A percentile compares a stretch with the other conserved stretches of the same genome.
phyloP scores from a whole-genome alignment of 2,329 filamentous ascomycete genomes.

The Fusarium incarnatum region DNA sequence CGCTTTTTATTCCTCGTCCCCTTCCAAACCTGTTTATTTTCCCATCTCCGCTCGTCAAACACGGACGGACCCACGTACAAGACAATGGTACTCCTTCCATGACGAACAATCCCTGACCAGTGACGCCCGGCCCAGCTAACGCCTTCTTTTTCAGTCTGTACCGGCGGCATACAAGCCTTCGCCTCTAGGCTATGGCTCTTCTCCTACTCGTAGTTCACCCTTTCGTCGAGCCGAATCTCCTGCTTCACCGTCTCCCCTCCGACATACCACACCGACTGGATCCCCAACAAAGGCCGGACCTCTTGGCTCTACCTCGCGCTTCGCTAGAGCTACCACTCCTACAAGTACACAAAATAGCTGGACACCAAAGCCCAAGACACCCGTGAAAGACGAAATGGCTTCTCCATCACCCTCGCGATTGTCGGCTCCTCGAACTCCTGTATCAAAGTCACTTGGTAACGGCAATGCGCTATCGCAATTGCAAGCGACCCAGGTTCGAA shows the following conservation, averaged over 20 bases:
- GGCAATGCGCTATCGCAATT: slow-evolving; percentile 75
- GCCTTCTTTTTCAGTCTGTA: slow-evolving; percentile 59
- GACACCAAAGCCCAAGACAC: slow-evolving; percentile 52
- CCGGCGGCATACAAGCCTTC: slow-evolving; percentile 75
- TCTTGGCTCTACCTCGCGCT: slow-evolving; percentile 47
- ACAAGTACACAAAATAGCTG: slow-evolving; percentile 50
- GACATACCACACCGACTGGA: slow-evolving; percentile 72
- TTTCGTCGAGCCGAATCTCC: slow-evolving; percentile 73
- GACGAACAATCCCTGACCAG: slow-evolving; percentile 42
- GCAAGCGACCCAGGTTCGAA: slow-evolving; percentile 84
- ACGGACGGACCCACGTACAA: slow-evolving; percentile 45
- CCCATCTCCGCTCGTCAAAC: slow-evolving; percentile 33
- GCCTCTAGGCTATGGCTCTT: slow-evolving; percentile 76
- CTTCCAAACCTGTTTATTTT: slow-evolving; percentile 36
- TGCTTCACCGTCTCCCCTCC: slow-evolving; percentile 72
- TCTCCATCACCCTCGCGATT: slow-evolving; percentile 48
- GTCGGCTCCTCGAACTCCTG: slow-evolving; percentile 48
- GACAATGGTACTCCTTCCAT: slow-evolving; percentile 51
- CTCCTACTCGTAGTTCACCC: slow-evolving; percentile 69
- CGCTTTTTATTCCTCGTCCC: slow-evolving; percentile 10
- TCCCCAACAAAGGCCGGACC: slow-evolving; percentile 65
- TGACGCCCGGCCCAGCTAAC: slow-evolving; percentile 45
- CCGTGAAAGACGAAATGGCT: slow-evolving; percentile 36
- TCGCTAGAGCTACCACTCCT: slow-evolving; percentile 57
- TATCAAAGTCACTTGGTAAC: slow-evolving; percentile 54